These are phyloP conservation scores for Cyanidioschyzon merolae DNA, from an alignment of 23 red algal genomes.

Conservation along the genomic window DNA sequence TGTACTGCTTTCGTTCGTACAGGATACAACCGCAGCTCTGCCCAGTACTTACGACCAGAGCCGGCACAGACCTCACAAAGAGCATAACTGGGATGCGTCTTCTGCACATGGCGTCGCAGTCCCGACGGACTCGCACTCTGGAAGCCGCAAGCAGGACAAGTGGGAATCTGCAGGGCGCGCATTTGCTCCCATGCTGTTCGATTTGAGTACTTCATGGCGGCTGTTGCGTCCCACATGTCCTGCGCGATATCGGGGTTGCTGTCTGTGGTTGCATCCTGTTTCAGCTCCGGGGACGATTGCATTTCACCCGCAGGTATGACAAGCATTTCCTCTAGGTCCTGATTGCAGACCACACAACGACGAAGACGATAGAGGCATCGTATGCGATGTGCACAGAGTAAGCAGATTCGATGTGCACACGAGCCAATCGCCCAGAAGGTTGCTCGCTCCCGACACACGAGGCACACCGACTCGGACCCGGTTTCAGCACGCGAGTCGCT, in stretches of 20 bases:
- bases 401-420: constrained; percentile 65
- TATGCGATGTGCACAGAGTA: constrained; percentile 62
- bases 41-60: constrained; percentile 39
- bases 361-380: constrained; percentile 54
- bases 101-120: neutral
- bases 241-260: neutral
- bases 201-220: neutral
- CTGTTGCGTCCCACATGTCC: neutral
- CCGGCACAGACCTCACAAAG: constrained; percentile 15
- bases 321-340: constrained; percentile 29
- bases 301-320: constrained; percentile 20
- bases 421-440: constrained; percentile 47
- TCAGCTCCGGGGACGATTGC: neutral
- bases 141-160: neutral
- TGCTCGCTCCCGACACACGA: constrained; percentile 43
- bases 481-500: no score
- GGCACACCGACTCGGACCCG: constrained; percentile 25
- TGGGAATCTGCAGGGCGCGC: neutral
- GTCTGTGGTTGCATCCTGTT: neutral
- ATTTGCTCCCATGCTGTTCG: constrained; percentile 2
- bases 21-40: constrained; percentile 19
- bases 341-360: constrained; percentile 69
- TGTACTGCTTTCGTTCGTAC: neutral
- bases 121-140: neutral
- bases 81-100: constrained; percentile 1